Conservation (phyloP, 2,329 filamentous ascomycete species). For the Ophiobolus disseminans region DNA sequence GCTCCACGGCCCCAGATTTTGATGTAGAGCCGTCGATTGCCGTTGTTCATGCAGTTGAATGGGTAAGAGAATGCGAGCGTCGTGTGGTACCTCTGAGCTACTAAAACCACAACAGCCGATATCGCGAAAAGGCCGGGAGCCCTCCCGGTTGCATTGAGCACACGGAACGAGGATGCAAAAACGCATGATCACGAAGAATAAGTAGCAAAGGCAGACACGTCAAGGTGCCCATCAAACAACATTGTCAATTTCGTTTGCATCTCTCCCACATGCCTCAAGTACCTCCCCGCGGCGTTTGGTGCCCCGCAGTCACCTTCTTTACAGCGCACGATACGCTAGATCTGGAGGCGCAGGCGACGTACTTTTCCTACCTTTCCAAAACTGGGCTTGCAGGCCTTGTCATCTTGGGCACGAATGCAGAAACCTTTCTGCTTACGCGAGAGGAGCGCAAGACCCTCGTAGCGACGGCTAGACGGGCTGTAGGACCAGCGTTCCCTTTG, state of each 20-base stretch:
- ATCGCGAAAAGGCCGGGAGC: slow-evolving; percentile 2
- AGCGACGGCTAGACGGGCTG: slow-evolving; percentile 45
- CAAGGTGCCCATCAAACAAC: neutral
- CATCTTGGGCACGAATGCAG: slow-evolving; percentile 51
- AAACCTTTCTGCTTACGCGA: slow-evolving; percentile 52
- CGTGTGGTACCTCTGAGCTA: neutral
- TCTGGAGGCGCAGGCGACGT: slow-evolving; percentile 48
- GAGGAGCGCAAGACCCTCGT: slow-evolving; percentile 50
- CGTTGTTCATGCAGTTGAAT: slow-evolving; percentile 11
- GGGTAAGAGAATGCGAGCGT: slow-evolving; percentile 5
- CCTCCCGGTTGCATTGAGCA: neutral
- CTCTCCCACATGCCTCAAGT: slow-evolving; percentile 18
- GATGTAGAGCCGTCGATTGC: slow-evolving; percentile 18
- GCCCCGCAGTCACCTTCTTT: slow-evolving; percentile 53
- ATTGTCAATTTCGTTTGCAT: neutral
- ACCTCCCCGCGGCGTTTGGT: slow-evolving; percentile 28
- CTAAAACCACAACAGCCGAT: neutral
- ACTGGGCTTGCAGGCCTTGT: slow-evolving; percentile 53
- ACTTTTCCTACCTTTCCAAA: slow-evolving; percentile 51
- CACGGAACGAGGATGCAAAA: neutral
- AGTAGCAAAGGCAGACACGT: neutral
- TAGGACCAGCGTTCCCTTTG: slow-evolving; percentile 48
- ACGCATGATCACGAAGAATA: neutral
- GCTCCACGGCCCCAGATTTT: slow-evolving; percentile 5
- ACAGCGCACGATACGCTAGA: slow-evolving; percentile 46